A percentile compares a stretch with the other conserved stretches of the same genome.
Evolutionary conservation across 805 yeast genomes (phyloP).

Genomic region (Spathaspora gorwiae): DNA sequence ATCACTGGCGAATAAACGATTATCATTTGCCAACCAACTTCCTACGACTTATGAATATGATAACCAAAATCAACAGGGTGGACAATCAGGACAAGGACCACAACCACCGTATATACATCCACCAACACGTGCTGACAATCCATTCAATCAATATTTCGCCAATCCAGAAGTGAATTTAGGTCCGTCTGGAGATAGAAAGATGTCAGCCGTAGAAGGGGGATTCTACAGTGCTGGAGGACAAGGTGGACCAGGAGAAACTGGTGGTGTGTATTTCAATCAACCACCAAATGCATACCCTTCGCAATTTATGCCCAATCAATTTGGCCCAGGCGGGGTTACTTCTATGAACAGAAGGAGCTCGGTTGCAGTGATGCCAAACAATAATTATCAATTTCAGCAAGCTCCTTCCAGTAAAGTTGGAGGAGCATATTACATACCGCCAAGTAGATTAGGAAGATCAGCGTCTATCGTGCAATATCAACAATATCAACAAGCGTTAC

Average conservation of each 20-base stretch:
- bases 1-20: conserved; percentile 14
- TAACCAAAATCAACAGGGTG: conserved; percentile 12
- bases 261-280: neutral
- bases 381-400: conserved; percentile 6
- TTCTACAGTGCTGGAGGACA: neutral
- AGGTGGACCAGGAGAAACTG: neutral
- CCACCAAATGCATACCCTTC: conserved; percentile 1
- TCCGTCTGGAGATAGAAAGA: conserved; percentile 25
- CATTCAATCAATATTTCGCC: conserved; percentile 39
- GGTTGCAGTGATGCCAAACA: conserved; percentile 15
- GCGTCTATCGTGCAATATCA: conserved; percentile 31
- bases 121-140: conserved; percentile 43
- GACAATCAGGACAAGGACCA: neutral
- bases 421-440: conserved; percentile 8
- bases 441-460: conserved; percentile 18
- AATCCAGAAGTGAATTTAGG: conserved; percentile 32
- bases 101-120: conserved; percentile 33
- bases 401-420: conserved; percentile 1
- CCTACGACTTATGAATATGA: conserved; percentile 50
- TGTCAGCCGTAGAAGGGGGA: conserved; percentile 31
- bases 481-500: conserved; percentile 26
- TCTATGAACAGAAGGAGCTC: conserved; percentile 17
- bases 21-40: conserved; percentile 41
- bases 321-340: neutral
- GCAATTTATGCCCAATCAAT: conserved; percentile 1